These are phyloP conservation scores for Hyphodiscus sp. DNA, from an alignment of 2,329 filamentous ascomycete genomes.

Conservation along the genomic window DNA sequence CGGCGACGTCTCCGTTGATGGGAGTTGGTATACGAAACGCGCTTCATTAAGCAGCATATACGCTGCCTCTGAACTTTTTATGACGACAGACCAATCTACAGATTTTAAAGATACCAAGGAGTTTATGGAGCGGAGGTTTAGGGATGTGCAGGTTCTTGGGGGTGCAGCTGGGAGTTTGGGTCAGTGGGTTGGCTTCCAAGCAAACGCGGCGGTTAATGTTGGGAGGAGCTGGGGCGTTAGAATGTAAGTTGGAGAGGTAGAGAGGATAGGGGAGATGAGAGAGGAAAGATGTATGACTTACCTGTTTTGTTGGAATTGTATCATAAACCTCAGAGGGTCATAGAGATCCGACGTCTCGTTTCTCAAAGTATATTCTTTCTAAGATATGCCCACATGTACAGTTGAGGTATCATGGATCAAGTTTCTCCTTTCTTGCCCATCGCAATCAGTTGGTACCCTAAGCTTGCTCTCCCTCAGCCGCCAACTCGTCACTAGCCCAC, in stretches of 20 bases:
- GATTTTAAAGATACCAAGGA: slow-evolving; percentile 70
- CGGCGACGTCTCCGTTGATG: slow-evolving; percentile 75
- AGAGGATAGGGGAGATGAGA: neutral
- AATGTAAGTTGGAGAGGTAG: slow-evolving; percentile 41
- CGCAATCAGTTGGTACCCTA: too few relatives aligned
- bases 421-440: too few relatives aligned
- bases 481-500: too few relatives aligned
- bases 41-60: slow-evolving; percentile 59
- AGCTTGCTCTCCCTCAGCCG: too few relatives aligned
- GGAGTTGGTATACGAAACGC: slow-evolving; percentile 78
- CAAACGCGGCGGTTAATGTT: slow-evolving; percentile 70
- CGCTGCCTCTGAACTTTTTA: slow-evolving; percentile 79
- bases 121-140: slow-evolving; percentile 66
- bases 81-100: slow-evolving; percentile 78
- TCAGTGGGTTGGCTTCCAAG: slow-evolving; percentile 79
- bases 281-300: neutral
- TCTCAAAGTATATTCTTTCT: too few relatives aligned
- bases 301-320: too few relatives aligned
- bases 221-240: slow-evolving; percentile 81
- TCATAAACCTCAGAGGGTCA: too few relatives aligned
- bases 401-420: too few relatives aligned
- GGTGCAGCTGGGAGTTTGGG: slow-evolving; percentile 56
- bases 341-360: too few relatives aligned
- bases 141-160: slow-evolving; percentile 60
- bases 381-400: too few relatives aligned